phyloP scores from a whole-genome alignment of 208 protist species.

The Crithidia thermophila region DNA sequence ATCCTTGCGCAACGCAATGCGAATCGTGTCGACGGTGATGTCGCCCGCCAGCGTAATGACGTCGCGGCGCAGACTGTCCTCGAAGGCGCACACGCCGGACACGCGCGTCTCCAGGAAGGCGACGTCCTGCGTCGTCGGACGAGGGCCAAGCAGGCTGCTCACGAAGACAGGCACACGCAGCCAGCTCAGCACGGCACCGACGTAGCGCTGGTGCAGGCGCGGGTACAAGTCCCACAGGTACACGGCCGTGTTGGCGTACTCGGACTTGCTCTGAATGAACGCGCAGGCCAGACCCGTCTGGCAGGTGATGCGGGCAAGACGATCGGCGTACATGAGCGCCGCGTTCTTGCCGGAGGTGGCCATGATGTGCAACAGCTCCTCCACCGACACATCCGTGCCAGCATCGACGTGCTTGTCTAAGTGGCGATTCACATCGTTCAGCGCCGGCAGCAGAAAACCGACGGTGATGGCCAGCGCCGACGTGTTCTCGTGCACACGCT shows the following conservation, averaged over 20 bases:
- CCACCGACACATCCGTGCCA: constrained; percentile 57
- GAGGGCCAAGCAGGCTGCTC: constrained; percentile 50
- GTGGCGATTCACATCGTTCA: constrained; percentile 52
- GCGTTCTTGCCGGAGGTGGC: constrained; percentile 21
- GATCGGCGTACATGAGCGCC: constrained; percentile 50
- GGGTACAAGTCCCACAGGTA: constrained; percentile 84
- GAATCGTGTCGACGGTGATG: constrained; percentile 57
- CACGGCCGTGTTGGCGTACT: constrained; percentile 54
- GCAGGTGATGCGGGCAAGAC: constrained; percentile 53
- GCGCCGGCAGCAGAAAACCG: constrained; percentile 58
- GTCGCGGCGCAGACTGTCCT: constrained; percentile 67
- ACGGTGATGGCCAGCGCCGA: constrained; percentile 52
- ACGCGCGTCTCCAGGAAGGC: constrained; percentile 34
- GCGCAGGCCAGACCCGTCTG: constrained; percentile 57
- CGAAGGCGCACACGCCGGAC: constrained; percentile 47
- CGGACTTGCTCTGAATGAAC: constrained; percentile 41
- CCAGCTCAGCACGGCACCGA: constrained; percentile 41
- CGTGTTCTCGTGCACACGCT: constrained; percentile 71
- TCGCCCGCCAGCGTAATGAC: constrained; percentile 53
- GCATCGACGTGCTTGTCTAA: constrained; percentile 65
- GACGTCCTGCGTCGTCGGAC: constrained; percentile 41
- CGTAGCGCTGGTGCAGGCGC: constrained; percentile 65
- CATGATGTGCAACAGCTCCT: constrained; percentile 60
- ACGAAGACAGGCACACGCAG: constrained; percentile 69
- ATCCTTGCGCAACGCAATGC: constrained; percentile 25